Percentiles rank a stretch among this genome's conserved stretches.
Conservation (phyloP, 441 rosid species). For the Euphorbia celastroides region DNA sequence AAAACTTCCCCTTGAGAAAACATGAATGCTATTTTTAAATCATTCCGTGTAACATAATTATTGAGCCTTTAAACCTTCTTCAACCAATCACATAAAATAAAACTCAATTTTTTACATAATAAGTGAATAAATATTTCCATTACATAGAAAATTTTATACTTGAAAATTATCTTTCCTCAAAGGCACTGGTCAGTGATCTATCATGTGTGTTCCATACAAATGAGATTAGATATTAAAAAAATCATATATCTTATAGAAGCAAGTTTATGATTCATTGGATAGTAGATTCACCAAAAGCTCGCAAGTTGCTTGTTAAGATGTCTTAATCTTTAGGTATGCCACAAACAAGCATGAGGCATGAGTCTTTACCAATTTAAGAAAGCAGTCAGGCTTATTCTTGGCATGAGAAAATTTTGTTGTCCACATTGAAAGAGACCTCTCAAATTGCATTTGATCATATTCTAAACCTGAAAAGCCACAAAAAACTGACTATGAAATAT, state of each 20-base stretch:
- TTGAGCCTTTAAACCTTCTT: not conserved
- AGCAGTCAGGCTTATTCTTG: constrained; percentile 60
- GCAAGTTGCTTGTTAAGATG: not conserved
- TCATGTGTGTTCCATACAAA: not conserved
- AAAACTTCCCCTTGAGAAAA: not conserved
- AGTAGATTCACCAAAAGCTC: not conserved
- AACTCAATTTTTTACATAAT: not conserved
- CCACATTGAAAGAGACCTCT: constrained; percentile 63
- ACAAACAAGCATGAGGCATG: not conserved
- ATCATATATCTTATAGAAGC: not conserved
- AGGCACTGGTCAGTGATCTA: not conserved
- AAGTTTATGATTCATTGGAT: not conserved
- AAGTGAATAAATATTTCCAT: not conserved
- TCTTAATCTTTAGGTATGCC: not conserved
- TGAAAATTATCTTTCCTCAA: not conserved
- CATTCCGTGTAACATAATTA: not conserved
- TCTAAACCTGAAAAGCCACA: constrained; percentile 39
- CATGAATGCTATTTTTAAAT: not conserved
- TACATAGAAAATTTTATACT: not conserved
- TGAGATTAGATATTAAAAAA: not conserved
- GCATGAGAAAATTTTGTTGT: constrained; percentile 50
- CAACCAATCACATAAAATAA: not conserved
- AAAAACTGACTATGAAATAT: constrained; percentile 5
- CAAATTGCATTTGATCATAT: constrained; percentile 35
- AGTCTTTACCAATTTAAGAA: constrained; percentile 71